Evolutionary conservation across 208 protist species (phyloP).

Genomic region (Crithidia expoeki): DNA sequence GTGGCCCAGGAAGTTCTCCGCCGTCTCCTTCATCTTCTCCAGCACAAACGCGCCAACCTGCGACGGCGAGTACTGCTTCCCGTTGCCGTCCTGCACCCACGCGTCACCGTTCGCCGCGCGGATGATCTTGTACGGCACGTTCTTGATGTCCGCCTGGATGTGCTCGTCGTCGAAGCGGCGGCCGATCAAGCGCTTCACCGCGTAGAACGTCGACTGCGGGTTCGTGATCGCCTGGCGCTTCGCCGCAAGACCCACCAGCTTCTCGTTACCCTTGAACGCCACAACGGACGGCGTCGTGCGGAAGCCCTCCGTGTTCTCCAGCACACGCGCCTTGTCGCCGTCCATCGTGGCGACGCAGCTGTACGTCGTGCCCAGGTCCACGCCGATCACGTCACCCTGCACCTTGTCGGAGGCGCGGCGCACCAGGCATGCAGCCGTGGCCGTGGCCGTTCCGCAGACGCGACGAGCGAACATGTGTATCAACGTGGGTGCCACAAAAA

Average conservation of each 20-base stretch:
- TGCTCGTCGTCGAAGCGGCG: slow-evolving; percentile 77
- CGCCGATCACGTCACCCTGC: slow-evolving; percentile 81
- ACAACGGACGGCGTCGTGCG: slow-evolving; percentile 88
- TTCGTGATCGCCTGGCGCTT: slow-evolving; percentile 88
- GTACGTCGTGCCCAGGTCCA: slow-evolving; percentile 88
- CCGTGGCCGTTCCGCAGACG: slow-evolving; percentile 44
- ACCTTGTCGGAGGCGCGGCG: slow-evolving; percentile 68
- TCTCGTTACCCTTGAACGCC: slow-evolving; percentile 81
- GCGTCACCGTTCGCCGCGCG: slow-evolving; percentile 88
- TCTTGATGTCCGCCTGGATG: slow-evolving; percentile 76
- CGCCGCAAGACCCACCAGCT: slow-evolving; percentile 73
- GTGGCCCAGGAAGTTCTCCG: slow-evolving; percentile 39
- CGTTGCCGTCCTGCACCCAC: slow-evolving; percentile 92
- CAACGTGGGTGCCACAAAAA: too few relatives aligned
- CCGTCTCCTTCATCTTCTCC: slow-evolving; percentile 86
- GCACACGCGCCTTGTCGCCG: slow-evolving; percentile 93
- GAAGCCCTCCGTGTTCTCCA: slow-evolving; percentile 84
- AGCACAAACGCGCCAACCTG: slow-evolving; percentile 82
- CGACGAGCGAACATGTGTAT: slow-evolving; percentile 62
- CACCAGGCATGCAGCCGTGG: slow-evolving; percentile 35
- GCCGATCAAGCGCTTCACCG: slow-evolving; percentile 87
- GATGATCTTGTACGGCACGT: slow-evolving; percentile 97
- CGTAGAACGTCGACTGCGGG: slow-evolving; percentile 85
- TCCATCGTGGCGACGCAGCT: slow-evolving; percentile 71
- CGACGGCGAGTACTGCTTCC: slow-evolving; percentile 85